Base-by-base conservation (phyloP, 2,329 filamentous ascomycete genomes). In the Gremmenia infestans region DNA sequence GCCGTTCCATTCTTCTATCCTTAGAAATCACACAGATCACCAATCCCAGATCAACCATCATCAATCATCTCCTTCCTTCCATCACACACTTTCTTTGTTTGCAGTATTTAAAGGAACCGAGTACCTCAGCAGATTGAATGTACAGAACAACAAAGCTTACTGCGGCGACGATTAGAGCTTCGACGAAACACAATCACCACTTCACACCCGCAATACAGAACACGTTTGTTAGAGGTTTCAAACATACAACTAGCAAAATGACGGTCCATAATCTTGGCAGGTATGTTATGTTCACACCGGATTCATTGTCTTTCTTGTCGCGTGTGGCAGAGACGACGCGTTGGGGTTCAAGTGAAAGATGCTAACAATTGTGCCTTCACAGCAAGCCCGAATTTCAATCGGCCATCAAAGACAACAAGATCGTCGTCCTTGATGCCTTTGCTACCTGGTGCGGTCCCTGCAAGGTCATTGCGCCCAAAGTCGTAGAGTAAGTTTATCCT, bases 401-500 rank as follows among this genome's bases (percentile, higher is more conserved):
- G 35, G 80, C 80, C 55, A 65, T 87, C 57, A 70, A 76, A 54
- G 68, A 76, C 65, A 77, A 83, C 68, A 79, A 78, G 52, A 73
- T 88, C 62, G 81, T 96, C 65, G 76, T 97, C 59, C 77, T 97
- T 68, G 93, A 97, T 78, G 91, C 85, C 77, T 91, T 88, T 73
- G 92, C 92, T 55, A 84, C 78, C 60, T 97, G 92, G 92, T 97
- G 93, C 78, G 91, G 91, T 58, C 93, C 93, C 58, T 97, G 93
- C 87, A 96, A 92, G 80, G 81, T 86, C 67, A 94, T 97, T 68
- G 83, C 91, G 17, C 93, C 92, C 57, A 74, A 85, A 60, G 77
- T 96, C 56, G 80, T 80, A 65, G 79, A 86, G 81, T 87, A 74
- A 71, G 82, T 72, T 48, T 43, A 32, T 60, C 63, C 64, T 49